Evolutionary conservation across 164 flowering plant genomes (phyloP).

Genomic region (Houttuynia cordata): DNA sequence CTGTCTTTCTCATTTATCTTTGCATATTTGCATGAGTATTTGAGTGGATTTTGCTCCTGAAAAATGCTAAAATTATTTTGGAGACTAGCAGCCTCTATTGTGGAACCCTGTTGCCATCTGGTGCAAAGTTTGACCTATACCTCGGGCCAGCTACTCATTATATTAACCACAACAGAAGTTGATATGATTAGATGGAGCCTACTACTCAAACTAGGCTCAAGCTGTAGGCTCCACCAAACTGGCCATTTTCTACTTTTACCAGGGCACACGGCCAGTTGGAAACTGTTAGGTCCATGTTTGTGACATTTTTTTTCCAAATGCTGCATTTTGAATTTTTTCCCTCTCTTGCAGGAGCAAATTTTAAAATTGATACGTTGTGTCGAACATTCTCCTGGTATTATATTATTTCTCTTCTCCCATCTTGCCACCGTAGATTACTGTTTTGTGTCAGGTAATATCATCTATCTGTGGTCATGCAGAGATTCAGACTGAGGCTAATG

Average conservation of each 20-base stretch:
- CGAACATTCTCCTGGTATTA: conserved; percentile 40
- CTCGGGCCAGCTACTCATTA: too few species aligned
- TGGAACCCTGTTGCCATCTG: too few species aligned
- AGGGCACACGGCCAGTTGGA: too few species aligned
- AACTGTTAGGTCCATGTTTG: background rate
- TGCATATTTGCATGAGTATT: background rate
- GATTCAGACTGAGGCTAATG: conserved; percentile 15
- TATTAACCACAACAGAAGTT: too few species aligned
- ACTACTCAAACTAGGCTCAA: too few species aligned
- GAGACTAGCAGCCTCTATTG: too few species aligned
- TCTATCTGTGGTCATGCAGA: conserved; percentile 16
- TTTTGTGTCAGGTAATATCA: background rate
- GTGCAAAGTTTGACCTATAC: too few species aligned
- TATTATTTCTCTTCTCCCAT: background rate
- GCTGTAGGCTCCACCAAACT: too few species aligned
- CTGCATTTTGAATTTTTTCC: background rate
- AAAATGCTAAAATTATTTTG: too few species aligned
- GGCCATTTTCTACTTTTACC: too few species aligned
- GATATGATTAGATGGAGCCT: too few species aligned
- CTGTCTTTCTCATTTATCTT: background rate
- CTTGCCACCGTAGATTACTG: background rate
- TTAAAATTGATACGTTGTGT: conserved; percentile 30
- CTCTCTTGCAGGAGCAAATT: conserved; percentile 41
- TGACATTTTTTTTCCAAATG: background rate
- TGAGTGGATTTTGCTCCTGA: too few species aligned